Conservation (phyloP, 768 basidiomycete genomes). For the Mrakia gelida region DNA sequence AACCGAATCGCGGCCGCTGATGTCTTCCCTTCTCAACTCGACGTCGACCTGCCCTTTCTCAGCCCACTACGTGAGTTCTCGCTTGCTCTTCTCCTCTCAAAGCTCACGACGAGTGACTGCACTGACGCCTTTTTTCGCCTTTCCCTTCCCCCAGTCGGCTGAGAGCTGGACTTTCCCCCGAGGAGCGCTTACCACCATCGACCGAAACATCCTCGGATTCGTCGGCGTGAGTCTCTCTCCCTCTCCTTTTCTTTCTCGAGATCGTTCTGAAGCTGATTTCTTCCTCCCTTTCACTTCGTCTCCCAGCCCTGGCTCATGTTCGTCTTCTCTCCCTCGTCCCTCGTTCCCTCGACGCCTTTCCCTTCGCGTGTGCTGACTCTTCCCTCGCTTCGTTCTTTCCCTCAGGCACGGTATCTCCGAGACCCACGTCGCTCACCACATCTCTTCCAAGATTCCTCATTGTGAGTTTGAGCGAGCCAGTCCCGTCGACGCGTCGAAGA, state of each 20-base stretch:
- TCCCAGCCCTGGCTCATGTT: conserved; percentile 17
- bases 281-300: background rate
- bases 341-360: background rate
- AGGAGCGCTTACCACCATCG: conserved; percentile 86
- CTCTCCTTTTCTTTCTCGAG: background rate
- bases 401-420: conserved; percentile 34
- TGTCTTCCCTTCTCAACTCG: background rate
- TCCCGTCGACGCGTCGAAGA: no score
- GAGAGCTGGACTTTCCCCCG: conserved; percentile 80
- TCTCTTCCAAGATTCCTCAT: conserved; percentile 92
- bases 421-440: conserved; percentile 52
- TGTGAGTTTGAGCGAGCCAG: conserved; percentile 49
- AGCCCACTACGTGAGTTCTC: conserved; percentile 2
- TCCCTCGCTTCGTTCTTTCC: background rate
- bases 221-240: conserved; percentile 48
- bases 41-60: background rate
- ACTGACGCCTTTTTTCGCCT: background rate
- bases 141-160: conserved; percentile 71
- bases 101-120: background rate
- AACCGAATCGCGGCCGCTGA: background rate
- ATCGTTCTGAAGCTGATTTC: background rate
- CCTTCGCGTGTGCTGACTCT: background rate
- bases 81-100: background rate
- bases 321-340: background rate
- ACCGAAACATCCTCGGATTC: conserved; percentile 69